Evolutionary conservation across 1,284 basidiomycete species (phyloP), one percentile per base, ranked within the genome.

Genomic region (Apiotrichum siamense): DNA sequence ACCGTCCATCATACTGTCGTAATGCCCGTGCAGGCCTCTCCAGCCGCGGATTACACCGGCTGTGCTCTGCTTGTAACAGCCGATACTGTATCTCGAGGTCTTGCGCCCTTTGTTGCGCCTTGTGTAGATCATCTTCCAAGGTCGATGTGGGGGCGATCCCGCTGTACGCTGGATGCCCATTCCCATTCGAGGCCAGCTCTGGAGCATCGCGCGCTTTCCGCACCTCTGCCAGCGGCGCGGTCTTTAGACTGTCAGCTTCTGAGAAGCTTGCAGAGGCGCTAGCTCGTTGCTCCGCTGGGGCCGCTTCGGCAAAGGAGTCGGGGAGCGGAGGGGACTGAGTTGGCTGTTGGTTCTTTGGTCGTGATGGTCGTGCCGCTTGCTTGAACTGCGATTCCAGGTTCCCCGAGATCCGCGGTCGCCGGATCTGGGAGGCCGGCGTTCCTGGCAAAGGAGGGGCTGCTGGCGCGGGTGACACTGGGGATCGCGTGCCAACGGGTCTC

Each of bases 41-140:
- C 11, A 47, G 12, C 12, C 44, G 37, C 23, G 50, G 52, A 17
- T 12, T 20, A 38, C 65, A 65, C 38, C 53, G 47, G 12, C 47
- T 54, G 52, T 68, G 65, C 43, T 62, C 62, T 12, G 43, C 50
- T 29, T 60, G 42, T 3, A 68, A 50, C 7, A 44, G 32, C 9
- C 43, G 44, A 33, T 64, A 64, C 20, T 46, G 50, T 15, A 43
- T 25, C 40, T 66, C 54, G 15, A 65, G 29, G 3, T 57, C 49
- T 4, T 32, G 27, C 15, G 26, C 41, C 17, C 18, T 27, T 10
- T 32, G 15, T 12, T 15, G 24, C 5, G 41, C 41, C 4, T n/a
- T 4, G 3, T 13, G 18, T 11, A 32, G 18, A 2, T 27, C 41
- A 10, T 31, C 27, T 5, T 32, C 41, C 23, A 2, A 26, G 24